These are phyloP conservation scores for Pluteus cervinus DNA, from an alignment of 768 basidiomycete genomes.

Conservation along the genomic window DNA sequence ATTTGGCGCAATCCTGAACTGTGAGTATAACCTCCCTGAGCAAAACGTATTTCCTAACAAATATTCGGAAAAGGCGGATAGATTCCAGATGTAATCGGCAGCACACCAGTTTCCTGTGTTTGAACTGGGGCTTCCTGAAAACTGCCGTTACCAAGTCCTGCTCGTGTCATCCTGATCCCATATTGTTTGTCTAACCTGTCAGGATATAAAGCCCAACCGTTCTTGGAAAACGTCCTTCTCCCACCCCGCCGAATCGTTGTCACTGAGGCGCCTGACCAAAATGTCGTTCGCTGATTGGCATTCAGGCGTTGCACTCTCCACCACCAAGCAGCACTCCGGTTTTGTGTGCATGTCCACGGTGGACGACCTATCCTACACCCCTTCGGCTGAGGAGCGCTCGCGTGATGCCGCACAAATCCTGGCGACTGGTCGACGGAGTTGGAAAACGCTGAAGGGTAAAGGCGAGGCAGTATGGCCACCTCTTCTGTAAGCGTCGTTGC, in stretches of 20 bases:
- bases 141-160: too few relatives aligned
- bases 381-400: constrained; percentile 32
- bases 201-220: not conserved
- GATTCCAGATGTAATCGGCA: too few relatives aligned
- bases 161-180: too few relatives aligned
- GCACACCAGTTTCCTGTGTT: too few relatives aligned
- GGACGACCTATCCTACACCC: constrained; percentile 34
- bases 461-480: constrained; percentile 79
- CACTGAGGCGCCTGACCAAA: too few relatives aligned
- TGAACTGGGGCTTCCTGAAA: too few relatives aligned
- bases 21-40: too few relatives aligned
- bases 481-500: too few relatives aligned
- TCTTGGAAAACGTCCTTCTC: not conserved
- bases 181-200: too few relatives aligned
- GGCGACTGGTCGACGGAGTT: constrained; percentile 63
- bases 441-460: constrained; percentile 69
- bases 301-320: constrained; percentile 30
- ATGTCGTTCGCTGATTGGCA: constrained; percentile 16
- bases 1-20: too few relatives aligned
- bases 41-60: too few relatives aligned
- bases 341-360: constrained; percentile 32
- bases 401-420: constrained; percentile 63
- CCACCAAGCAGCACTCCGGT: constrained; percentile 14
- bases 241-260: not conserved
- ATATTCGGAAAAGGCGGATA: too few relatives aligned